These are phyloP conservation scores for Penicillium occitanis DNA, from an alignment of 2,329 filamentous ascomycete genomes.

Conservation along the genomic window DNA sequence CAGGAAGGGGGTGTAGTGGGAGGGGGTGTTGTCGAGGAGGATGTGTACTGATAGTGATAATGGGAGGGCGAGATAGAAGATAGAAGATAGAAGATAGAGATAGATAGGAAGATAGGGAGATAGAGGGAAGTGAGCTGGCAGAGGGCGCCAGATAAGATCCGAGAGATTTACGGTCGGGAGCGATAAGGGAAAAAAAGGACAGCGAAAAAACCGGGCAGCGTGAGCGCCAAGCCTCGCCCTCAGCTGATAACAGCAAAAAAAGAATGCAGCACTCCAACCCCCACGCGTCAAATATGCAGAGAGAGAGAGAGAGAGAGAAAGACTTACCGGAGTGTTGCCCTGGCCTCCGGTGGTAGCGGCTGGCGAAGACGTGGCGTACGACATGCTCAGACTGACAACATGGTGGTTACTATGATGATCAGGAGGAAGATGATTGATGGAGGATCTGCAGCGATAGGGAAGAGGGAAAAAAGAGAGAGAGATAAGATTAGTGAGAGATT, in stretches of 20 bases:
- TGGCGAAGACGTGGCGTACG: conserved; percentile 63
- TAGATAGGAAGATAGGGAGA: conserved; percentile 20
- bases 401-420: conserved; percentile 37
- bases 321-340: conserved; percentile 49
- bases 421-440: conserved; percentile 24
- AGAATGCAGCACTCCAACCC: conserved; percentile 19
- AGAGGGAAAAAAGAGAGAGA: conserved; percentile 5
- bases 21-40: not conserved
- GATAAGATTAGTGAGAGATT: conserved; percentile 4
- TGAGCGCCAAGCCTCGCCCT: conserved; percentile 36
- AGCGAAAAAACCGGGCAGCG: not conserved
- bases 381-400: conserved; percentile 58
- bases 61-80: conserved; percentile 4
- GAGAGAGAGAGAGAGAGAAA: conserved; percentile 20
- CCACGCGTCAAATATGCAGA: conserved; percentile 23
- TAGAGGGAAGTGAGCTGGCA: conserved; percentile 31
- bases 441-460: conserved; percentile 18
- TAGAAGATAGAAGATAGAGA: conserved; percentile 15
- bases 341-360: conserved; percentile 65
- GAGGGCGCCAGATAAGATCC: conserved; percentile 41
- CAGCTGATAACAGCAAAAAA: conserved; percentile 33
- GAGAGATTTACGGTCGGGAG: conserved; percentile 32
- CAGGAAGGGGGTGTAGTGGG: conserved; percentile 9
- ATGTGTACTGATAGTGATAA: not conserved
- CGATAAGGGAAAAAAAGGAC: conserved; percentile 42